Evolutionary conservation across 2,329 filamentous ascomycete species (phyloP).

Genomic region (Graphiopsis chlorocephala): DNA sequence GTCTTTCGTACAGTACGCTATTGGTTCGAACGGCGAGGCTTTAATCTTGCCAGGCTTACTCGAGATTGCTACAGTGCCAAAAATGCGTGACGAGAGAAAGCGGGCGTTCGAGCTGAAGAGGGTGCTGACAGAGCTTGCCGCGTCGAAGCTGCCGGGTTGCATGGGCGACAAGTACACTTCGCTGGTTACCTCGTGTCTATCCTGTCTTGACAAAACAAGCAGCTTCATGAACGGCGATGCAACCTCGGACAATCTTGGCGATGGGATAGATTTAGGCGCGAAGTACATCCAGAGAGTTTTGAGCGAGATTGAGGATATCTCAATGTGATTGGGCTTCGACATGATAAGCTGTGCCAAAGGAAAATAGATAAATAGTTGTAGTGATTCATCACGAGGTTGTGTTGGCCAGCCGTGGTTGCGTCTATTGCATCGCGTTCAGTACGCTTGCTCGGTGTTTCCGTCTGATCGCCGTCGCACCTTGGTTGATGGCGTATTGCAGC

Average conservation of each 20-base stretch:
- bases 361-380: neutral
- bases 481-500: neutral
- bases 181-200: constrained; percentile 35
- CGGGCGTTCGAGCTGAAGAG: constrained; percentile 19
- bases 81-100: constrained; percentile 5
- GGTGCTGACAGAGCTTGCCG: constrained; percentile 25
- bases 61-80: neutral
- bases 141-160: constrained; percentile 22
- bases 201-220: constrained; percentile 27
- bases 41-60: neutral
- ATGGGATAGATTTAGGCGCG: neutral
- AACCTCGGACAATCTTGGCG: neutral
- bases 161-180: constrained; percentile 37
- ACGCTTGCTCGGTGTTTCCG: neutral
- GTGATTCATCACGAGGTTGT: neutral
- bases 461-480: neutral
- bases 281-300: neutral
- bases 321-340: neutral
- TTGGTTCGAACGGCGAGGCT: constrained; percentile 4
- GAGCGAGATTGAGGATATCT: neutral
- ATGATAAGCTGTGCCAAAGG: neutral
- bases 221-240: neutral
- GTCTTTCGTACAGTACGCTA: constrained; percentile 32
- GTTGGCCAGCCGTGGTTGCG: neutral
- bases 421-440: neutral